Evolutionary conservation across 2,329 filamentous ascomycete genomes (phyloP), one percentile per base, ranked within the genome.

Genomic region (Fusarium compactum): DNA sequence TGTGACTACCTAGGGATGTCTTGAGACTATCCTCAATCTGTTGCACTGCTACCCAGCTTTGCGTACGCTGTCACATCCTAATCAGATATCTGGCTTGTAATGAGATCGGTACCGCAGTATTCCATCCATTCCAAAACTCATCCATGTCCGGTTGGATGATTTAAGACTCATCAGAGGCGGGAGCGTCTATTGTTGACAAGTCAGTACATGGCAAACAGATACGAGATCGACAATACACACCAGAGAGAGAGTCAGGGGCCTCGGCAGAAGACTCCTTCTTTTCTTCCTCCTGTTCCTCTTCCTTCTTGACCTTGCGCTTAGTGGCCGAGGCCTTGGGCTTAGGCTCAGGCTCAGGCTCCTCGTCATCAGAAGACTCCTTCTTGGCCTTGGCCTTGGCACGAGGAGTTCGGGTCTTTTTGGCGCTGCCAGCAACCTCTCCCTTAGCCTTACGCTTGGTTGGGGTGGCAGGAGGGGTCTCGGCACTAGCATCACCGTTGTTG

Each of bases 371-470:
- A n/a, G 67, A 69, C 52, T 76, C 73, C 50, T 76, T 74, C 62
- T 76, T 76, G 22, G 67, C 69, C 53, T 73, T 73, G 27, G 53
- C 52, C 53, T 73, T 73, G 24, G 53, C 52, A 24, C 71, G 77
- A 32, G 67, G 44, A 12, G 63, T 47, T 69, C 74, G 76, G 10
- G 47, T 16, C 69, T 80, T 80, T 57, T 69, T 74, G 44, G 73
- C 65, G 32, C 74, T 69, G 7, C 67, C 54, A 11, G 71, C 52
- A 7, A 65, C 62, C 44, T 74, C 65, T 3, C 50, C 64, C n/a
- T 74, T 62, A 18, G 72, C 59, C 70, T 78, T 79, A 63, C 77
- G 75, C 71, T 80, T 80, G 59, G 57, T 57, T 0, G 78, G 76
- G 12, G 75, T 74, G 51, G 48, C 18, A 20, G 74, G 65, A 43